Evolutionary conservation across 2,329 filamentous ascomycete species (phyloP).

Genomic region (Colletotrichum destructivum): DNA sequence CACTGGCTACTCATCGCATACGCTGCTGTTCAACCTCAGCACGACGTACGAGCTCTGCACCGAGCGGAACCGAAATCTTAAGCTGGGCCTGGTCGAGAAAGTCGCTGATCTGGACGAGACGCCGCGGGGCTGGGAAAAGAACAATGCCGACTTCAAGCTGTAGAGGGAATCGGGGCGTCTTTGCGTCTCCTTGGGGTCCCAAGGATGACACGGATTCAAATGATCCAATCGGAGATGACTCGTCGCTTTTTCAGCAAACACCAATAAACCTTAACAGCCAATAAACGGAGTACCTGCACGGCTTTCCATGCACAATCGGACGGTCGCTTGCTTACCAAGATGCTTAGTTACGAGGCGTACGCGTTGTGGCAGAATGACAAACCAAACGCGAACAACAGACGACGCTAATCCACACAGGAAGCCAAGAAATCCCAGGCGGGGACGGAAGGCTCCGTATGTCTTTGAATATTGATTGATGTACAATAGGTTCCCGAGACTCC

Average conservation of each 20-base stretch:
- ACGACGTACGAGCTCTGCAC: constrained; percentile 95
- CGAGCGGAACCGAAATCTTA: constrained; percentile 79
- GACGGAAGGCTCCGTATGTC: not conserved
- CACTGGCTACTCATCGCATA: constrained; percentile 78
- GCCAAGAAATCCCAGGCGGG: constrained; percentile 23
- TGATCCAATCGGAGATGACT: constrained; percentile 17
- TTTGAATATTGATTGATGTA: not conserved
- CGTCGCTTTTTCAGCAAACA: not conserved
- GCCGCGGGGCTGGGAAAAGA: constrained; percentile 77
- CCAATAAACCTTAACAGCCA: constrained; percentile 27
- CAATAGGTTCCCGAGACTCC: constrained; percentile 18
- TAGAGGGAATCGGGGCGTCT: constrained; percentile 51
- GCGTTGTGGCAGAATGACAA: constrained; percentile 40
- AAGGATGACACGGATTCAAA: constrained; percentile 17
- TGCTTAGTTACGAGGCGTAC: constrained; percentile 37
- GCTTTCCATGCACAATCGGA: constrained; percentile 11
- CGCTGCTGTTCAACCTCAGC: constrained; percentile 88
- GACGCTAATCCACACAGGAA: constrained; percentile 7
- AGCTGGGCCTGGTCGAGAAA: constrained; percentile 79
- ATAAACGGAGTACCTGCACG: constrained; percentile 20
- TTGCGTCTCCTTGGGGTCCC: constrained; percentile 14
- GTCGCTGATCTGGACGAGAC: constrained; percentile 73
- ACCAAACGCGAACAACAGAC: constrained; percentile 37
- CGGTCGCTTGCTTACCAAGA: constrained; percentile 36
- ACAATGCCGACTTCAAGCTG: constrained; percentile 83